A percentile compares a stretch with the other conserved stretches of the same genome.
phyloP scores from a whole-genome alignment of 2,329 filamentous ascomycete genomes.

The Fusarium buharicum region DNA sequence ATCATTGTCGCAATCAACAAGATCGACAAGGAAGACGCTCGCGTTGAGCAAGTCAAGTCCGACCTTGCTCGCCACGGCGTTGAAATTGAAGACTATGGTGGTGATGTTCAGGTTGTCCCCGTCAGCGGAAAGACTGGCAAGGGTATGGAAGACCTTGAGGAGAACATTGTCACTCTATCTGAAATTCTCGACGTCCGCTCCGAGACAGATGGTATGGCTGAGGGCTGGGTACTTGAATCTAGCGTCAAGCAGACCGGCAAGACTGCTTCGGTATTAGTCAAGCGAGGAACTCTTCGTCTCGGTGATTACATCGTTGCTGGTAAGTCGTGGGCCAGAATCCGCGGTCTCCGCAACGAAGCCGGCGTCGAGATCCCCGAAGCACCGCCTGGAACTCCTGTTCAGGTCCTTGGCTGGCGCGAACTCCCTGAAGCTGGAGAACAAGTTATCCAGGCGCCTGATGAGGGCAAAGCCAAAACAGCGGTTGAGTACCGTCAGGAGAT shows the following conservation, averaged over 20 bases:
- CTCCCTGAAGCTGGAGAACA: slow-evolving; percentile 84
- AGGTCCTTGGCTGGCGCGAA: slow-evolving; percentile 94
- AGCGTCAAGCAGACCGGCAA: slow-evolving; percentile 86
- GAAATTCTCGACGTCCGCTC: slow-evolving; percentile 93
- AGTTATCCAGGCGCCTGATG: slow-evolving; percentile 83
- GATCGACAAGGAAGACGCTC: slow-evolving; percentile 86
- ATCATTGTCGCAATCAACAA: slow-evolving; percentile 99
- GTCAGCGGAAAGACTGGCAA: slow-evolving; percentile 94
- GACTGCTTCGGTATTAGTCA: slow-evolving; percentile 88
- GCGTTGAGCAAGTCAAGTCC: slow-evolving; percentile 84
- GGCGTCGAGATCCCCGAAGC: slow-evolving; percentile 78
- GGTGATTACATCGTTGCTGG: slow-evolving; percentile 91
- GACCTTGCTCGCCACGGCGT: slow-evolving; percentile 86
- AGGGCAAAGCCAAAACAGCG: slow-evolving; percentile 81
- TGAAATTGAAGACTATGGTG: slow-evolving; percentile 93
- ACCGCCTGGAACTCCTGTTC: slow-evolving; percentile 87
- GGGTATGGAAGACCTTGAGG: slow-evolving; percentile 92
- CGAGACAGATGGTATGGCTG: slow-evolving; percentile 77
- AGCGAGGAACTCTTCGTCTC: slow-evolving; percentile 81
- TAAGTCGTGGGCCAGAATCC: slow-evolving; percentile 86
- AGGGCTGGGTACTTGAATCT: slow-evolving; percentile 95
- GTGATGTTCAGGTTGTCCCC: slow-evolving; percentile 89
- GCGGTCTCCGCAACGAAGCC: slow-evolving; percentile 84
- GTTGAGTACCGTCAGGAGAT: slow-evolving; percentile 80
- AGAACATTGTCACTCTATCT: slow-evolving; percentile 84